Conservation (phyloP, 345 rosid genomes). For the Mercurialis annua region DNA sequence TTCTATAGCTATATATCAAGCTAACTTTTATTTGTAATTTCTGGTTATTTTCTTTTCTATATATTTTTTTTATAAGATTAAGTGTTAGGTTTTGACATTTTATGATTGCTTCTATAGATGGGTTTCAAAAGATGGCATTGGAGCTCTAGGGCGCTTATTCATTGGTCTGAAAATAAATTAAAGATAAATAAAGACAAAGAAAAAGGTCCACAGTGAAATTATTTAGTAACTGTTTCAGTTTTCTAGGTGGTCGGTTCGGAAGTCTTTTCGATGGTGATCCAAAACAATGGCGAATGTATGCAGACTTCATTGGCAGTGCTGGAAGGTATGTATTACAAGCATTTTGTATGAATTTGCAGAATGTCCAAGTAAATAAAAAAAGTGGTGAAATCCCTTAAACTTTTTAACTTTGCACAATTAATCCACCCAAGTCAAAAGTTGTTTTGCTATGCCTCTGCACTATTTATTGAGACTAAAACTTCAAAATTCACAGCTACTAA, state of each 20-base stretch:
- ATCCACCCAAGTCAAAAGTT: background rate
- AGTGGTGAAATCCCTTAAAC: background rate
- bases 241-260: slow-evolving; percentile 88
- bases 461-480: background rate
- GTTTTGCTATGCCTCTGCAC: background rate
- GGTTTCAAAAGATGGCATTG: slow-evolving; percentile 98
- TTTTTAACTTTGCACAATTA: background rate
- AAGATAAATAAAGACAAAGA: background rate
- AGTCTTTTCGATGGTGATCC: slow-evolving; percentile 95
- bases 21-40: background rate
- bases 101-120: slow-evolving; percentile 60
- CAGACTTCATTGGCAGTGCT: slow-evolving; percentile 95
- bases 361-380: slow-evolving; percentile 4
- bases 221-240: slow-evolving; percentile 22
- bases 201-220: slow-evolving; percentile 5
- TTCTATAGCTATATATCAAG: background rate
- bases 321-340: slow-evolving; percentile 58
- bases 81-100: slow-evolving; percentile 18
- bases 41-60: too few relatives aligned
- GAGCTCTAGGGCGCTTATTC: slow-evolving; percentile 89
- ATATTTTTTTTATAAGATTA: slow-evolving; percentile 17
- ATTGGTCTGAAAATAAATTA: slow-evolving; percentile 53
- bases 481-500: background rate
- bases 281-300: slow-evolving; percentile 99
- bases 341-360: slow-evolving; percentile 9